phyloP scores from a whole-genome alignment of 768 basidiomycete species.

The Trametes gibbosa region DNA sequence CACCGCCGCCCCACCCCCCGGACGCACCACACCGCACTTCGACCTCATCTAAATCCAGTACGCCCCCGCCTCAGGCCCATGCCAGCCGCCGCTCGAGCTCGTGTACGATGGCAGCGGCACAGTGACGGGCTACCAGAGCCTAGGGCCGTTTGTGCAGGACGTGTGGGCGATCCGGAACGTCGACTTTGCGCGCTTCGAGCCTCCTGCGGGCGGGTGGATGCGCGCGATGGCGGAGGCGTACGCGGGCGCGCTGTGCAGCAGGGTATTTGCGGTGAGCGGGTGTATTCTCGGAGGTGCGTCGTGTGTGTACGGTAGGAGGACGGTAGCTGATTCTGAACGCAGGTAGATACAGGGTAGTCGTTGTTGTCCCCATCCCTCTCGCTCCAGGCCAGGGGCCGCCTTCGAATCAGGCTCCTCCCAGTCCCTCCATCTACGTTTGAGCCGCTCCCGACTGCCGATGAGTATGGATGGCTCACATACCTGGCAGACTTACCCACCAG shows the following conservation, averaged over 20 bases:
- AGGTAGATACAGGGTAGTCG: too few relatives aligned
- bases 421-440: too few relatives aligned
- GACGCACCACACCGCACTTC: background rate
- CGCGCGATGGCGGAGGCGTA: constrained; percentile 21
- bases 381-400: too few relatives aligned
- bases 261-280: constrained; percentile 35
- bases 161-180: constrained; percentile 67
- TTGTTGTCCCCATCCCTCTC: too few relatives aligned
- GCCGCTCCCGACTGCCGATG: too few relatives aligned
- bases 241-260: background rate
- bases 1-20: background rate
- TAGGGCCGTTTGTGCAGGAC: constrained; percentile 42
- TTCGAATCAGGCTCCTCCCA: too few relatives aligned
- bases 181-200: background rate
- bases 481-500: too few relatives aligned
- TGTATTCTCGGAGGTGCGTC: constrained; percentile 58
- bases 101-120: constrained; percentile 76
- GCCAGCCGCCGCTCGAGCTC: constrained; percentile 50
- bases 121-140: constrained; percentile 44
- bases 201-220: background rate
- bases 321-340: too few relatives aligned
- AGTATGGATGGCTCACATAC: too few relatives aligned
- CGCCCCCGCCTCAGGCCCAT: constrained; percentile 1
- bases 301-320: too few relatives aligned
- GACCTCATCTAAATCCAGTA: constrained; percentile 3